These are phyloP conservation scores for Aspergillus carbonarius DNA, from an alignment of 2,329 filamentous ascomycete genomes.

Conservation along the genomic window DNA sequence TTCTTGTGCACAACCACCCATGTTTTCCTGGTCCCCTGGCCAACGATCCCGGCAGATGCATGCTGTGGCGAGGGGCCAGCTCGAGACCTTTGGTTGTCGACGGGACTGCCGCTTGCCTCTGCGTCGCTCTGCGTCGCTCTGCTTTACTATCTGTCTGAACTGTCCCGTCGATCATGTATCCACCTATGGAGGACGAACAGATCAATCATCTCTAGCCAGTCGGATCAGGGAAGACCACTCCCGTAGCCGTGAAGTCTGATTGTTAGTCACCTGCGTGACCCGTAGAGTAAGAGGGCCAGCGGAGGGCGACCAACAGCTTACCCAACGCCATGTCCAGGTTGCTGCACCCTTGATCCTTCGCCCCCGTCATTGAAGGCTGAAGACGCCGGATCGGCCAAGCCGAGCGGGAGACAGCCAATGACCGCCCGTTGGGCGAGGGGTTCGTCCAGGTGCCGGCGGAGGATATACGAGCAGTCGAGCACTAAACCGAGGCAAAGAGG, in stretches of 20 bases:
- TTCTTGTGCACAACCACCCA: background rate
- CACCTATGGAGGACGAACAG: background rate
- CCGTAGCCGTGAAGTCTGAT: background rate
- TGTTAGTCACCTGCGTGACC: background rate
- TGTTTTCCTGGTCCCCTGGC: background rate
- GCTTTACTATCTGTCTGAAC: background rate
- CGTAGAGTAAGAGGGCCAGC: background rate
- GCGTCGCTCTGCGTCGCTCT: background rate
- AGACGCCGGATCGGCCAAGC: background rate
- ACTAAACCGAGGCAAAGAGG: background rate
- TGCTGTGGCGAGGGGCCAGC: background rate
- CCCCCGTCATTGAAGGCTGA: background rate
- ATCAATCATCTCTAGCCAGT: background rate
- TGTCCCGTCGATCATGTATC: background rate
- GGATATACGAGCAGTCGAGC: slow-evolving; percentile 3
- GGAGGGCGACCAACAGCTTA: background rate
- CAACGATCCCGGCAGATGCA: background rate
- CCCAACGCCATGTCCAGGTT: background rate
- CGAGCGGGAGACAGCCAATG: background rate
- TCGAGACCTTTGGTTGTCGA: background rate
- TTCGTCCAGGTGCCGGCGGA: background rate
- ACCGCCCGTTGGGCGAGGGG: background rate
- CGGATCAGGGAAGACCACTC: background rate
- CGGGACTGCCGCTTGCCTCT: background rate
- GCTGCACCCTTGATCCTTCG: background rate